Evolutionary conservation across 164 flowering plant genomes (phyloP), one percentile per base, ranked within the genome.

Genomic region (Stephania cephalantha): DNA sequence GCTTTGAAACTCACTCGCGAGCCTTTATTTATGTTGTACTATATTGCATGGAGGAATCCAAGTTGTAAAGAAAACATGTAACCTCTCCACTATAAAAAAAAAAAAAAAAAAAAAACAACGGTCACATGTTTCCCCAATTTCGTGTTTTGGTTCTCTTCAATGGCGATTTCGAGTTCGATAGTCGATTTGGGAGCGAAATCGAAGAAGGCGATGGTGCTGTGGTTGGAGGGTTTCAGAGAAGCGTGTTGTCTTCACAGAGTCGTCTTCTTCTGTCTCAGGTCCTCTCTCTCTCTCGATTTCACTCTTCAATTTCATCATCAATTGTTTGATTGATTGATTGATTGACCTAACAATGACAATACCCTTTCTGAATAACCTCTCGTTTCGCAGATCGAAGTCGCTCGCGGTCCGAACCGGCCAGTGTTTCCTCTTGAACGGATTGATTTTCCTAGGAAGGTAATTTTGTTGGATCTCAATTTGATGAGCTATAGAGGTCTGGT

Each of bases 381-480:
- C 7, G 9, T 71, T 31, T 52, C 74, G 53, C 76, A 94, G 98
- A 87, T 95, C 97, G 18, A 88, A 81, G 74, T 79, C 75, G 81
- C 92, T 92, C 74, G 82, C 82, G 73, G 84, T 88, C 10, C 84
- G 98, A 70, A 92, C 97, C 0, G 95, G 97, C 17, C 95, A 95
- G 83, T 92, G 97, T 75, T 95, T 92, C 81, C 90, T 95, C 22
- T 78, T 95, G 74, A 92, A 95, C 70, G 98, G 98, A 17, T 84
- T 92, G 22, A 85, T 95, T 48, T 94, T 91, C 81, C 79, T 92
- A 61, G 98, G 98, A 81, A 92, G 98, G 98, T 92, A 15, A 50
- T 50, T 9, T 15, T 8, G 9, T 50, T 15, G 42, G 42, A 35
- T 35, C 42, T 35, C 42, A 35, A 35, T 35, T 35, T 35, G 42